Evolutionary conservation across 352 stramenopile genomes (phyloP).

Genomic region (Globisporangium splendens): DNA sequence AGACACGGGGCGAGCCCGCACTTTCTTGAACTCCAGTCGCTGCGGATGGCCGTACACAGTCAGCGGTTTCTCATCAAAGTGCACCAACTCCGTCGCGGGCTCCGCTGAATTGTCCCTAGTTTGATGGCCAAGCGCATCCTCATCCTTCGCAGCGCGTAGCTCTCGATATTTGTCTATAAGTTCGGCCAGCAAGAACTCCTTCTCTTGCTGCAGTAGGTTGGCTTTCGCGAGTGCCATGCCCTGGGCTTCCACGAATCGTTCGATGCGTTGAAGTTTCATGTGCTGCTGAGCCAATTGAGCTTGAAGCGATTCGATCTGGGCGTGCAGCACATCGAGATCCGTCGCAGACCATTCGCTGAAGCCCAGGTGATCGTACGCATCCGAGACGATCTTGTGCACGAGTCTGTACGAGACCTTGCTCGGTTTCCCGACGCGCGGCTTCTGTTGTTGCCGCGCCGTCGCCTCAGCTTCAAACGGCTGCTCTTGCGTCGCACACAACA

Average conservation of each 20-base stretch:
- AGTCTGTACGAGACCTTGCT: conserved; percentile 19
- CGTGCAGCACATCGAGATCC: conserved; percentile 40
- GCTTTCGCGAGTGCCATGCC: conserved; percentile 31
- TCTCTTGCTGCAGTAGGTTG: conserved; percentile 48
- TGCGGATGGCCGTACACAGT: conserved; percentile 53
- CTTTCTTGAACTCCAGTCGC: conserved; percentile 33
- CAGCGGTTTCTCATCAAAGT: conserved; percentile 21
- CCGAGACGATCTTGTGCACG: conserved; percentile 26
- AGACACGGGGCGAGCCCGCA: conserved; percentile 23
- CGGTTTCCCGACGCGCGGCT: conserved; percentile 5
- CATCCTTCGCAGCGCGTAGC: conserved; percentile 14
- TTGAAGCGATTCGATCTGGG: conserved; percentile 20
- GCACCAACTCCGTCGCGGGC: neutral
- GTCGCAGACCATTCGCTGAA: conserved; percentile 45
- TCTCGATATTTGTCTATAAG: conserved; percentile 44
- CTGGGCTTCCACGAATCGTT: conserved; percentile 19
- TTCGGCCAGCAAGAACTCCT: conserved; percentile 49
- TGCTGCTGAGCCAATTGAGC: conserved; percentile 22
- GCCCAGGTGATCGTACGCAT: conserved; percentile 45
- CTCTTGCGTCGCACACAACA: conserved; percentile 24
- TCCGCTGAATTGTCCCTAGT: conserved; percentile 6
- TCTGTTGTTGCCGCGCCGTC: conserved; percentile 1
- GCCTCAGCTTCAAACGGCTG: conserved; percentile 1
- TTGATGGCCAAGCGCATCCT: conserved; percentile 12
- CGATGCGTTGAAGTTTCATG: conserved; percentile 4